Evolutionary conservation across 805 yeast species (phyloP).

Genomic region (Clavispora phyllophila): DNA sequence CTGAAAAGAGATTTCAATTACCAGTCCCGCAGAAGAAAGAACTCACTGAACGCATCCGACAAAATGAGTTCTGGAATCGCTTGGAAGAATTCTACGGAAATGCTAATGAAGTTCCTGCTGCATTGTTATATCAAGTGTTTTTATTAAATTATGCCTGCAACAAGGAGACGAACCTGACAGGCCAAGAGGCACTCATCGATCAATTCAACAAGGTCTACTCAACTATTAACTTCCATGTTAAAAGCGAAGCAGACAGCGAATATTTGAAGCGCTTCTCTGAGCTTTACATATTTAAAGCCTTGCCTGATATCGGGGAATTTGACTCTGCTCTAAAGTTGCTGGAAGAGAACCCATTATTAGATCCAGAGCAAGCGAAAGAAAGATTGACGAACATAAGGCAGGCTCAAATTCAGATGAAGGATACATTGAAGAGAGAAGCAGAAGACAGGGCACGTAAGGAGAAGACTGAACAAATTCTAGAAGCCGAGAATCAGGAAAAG

Average conservation of each 20-base stretch:
- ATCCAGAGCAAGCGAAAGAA: conserved; percentile 6
- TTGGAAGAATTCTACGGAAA: conserved; percentile 18
- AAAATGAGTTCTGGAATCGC: conserved; percentile 15
- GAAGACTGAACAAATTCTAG: conserved; percentile 12
- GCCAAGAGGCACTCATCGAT: conserved; percentile 5
- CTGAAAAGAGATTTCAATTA: conserved; percentile 2
- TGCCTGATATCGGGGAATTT: conserved; percentile 26
- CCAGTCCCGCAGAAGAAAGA: conserved; percentile 6
- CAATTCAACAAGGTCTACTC: conserved; percentile 13
- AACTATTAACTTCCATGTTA: conserved; percentile 2
- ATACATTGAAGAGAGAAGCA: conserved; percentile 5
- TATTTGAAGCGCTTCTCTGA: conserved; percentile 24
- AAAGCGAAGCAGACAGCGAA: conserved; percentile 6
- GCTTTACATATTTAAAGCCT: conserved; percentile 30
- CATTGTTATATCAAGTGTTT: conserved; percentile 28
- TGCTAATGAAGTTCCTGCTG: conserved; percentile 23
- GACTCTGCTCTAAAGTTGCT: conserved; percentile 24
- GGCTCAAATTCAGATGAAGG: conserved; percentile 9
- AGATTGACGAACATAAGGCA: conserved; percentile 12
- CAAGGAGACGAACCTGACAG: conserved; percentile 10
- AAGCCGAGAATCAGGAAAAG: conserved; percentile 14
- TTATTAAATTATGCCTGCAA: conserved; percentile 26
- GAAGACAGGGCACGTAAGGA: conserved; percentile 4
- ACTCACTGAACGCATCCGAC: conserved; percentile 12
- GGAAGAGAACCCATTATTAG: conserved; percentile 17